phyloP scores from a whole-genome alignment of 2,329 filamentous ascomycete species.

The Botrytis aclada region DNA sequence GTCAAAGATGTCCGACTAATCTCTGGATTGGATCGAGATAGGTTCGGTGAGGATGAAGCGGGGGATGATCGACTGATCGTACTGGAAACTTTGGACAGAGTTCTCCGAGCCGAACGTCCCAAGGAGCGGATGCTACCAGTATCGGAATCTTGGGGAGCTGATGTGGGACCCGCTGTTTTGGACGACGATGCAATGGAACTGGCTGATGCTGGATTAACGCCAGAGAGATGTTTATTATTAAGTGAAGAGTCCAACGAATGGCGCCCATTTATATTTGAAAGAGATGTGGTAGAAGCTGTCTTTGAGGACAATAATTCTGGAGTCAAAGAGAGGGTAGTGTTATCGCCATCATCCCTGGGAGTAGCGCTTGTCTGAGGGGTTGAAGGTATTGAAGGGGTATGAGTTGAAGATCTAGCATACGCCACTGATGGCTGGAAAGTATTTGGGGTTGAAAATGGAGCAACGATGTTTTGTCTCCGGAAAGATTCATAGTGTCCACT shows the following conservation, averaged over 20 bases:
- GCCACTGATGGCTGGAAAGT: conserved; percentile 73
- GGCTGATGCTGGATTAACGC: conserved; percentile 20
- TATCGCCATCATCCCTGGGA: conserved; percentile 28
- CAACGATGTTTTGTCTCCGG: conserved; percentile 73
- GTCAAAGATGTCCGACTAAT: conserved; percentile 17
- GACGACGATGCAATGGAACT: conserved; percentile 23
- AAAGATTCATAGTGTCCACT: conserved; percentile 98
- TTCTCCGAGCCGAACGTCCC: conserved; percentile 54
- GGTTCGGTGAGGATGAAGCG: conserved; percentile 19
- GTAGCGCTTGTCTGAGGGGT: conserved; percentile 38
- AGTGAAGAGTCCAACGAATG: conserved; percentile 20
- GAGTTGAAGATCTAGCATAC: conserved; percentile 45
- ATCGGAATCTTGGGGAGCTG: conserved; percentile 44
- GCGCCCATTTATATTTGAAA: conserved; percentile 27
- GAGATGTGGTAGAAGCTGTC: conserved; percentile 32
- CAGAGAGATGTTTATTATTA: conserved; percentile 19
- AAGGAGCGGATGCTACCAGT: conserved; percentile 54
- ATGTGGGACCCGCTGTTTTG: conserved; percentile 26
- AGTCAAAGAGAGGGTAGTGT: conserved; percentile 30
- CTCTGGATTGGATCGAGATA: conserved; percentile 10
- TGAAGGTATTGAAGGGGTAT: conserved; percentile 31
- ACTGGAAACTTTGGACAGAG: conserved; percentile 44
- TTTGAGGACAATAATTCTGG: conserved; percentile 34
- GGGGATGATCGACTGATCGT: conserved; percentile 23
- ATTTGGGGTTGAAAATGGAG: conserved; percentile 79